These are phyloP conservation scores for Vishniacozyma victoriae DNA, from an alignment of 768 basidiomycete species.

Conservation along the genomic window DNA sequence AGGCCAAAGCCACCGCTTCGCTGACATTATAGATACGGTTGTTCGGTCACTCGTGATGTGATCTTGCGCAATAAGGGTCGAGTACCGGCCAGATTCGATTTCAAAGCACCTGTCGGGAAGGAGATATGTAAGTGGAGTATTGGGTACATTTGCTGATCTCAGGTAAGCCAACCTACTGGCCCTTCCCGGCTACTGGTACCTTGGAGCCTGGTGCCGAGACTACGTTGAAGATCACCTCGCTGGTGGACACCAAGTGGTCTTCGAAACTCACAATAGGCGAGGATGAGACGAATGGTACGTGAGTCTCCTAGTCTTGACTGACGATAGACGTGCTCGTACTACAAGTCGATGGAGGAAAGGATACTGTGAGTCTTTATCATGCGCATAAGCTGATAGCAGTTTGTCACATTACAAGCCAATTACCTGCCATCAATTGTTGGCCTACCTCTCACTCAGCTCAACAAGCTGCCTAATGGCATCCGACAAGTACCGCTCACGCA, in stretches of 20 bases:
- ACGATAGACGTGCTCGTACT: constrained; percentile 32
- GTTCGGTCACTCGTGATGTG: constrained; percentile 9
- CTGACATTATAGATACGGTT: constrained; percentile 13
- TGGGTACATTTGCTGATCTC: background rate
- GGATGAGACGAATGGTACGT: constrained; percentile 32
- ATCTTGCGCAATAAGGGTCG: constrained; percentile 23
- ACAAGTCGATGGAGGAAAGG: constrained; percentile 28
- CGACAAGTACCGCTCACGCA: constrained; percentile 7
- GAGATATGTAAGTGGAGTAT: constrained; percentile 21
- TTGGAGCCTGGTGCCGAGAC: constrained; percentile 18
- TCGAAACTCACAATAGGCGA: constrained; percentile 18
- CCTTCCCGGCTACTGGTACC: constrained; percentile 18
- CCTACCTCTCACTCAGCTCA: constrained; percentile 19
- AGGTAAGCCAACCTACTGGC: constrained; percentile 34
- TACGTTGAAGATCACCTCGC: constrained; percentile 16
- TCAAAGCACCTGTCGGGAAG: constrained; percentile 27
- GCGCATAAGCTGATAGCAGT: constrained; percentile 12
- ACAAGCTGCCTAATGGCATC: constrained; percentile 13
- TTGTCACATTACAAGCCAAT: constrained; percentile 27
- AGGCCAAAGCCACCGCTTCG: constrained; percentile 1
- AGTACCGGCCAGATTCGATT: constrained; percentile 27
- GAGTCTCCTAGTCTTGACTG: background rate
- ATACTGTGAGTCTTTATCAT: constrained; percentile 19
- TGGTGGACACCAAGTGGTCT: constrained; percentile 17
- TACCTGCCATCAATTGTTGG: constrained; percentile 20